Evolutionary conservation across 768 basidiomycete genomes (phyloP), one percentile per base, ranked within the genome.

Genomic region (Rhodotorula toruloides): DNA sequence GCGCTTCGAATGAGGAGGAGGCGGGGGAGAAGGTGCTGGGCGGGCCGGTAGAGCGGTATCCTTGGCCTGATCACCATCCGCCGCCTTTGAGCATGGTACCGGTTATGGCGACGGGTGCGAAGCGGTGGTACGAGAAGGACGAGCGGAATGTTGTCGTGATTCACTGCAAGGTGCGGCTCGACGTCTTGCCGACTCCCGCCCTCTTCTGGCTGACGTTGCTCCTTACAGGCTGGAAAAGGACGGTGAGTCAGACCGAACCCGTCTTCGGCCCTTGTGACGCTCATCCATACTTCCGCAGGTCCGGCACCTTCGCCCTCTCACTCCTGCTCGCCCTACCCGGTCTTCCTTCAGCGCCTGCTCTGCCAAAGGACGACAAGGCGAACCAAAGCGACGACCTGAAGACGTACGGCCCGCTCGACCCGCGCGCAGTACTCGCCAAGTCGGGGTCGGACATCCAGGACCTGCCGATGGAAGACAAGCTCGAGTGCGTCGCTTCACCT

Each of bases 51-150:
- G 56, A 36, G 34, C 80, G 91, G 58, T 91, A 87, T 74, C 91
- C 91, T 1, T 91, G 90, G 75, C 91, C 91, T 29, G 91, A 93
- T 75, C 91, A 93, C 75, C 88, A 91, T 85, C 89, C 87, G 8
- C 90, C 91, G 2, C 90, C 91, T 1, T 78, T 92, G 27, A 82
- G 85, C 1, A 80, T 89, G 54, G 80, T 94, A 68, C 83, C 87
- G 27, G 81, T 91, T 17, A 83, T 85, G 11, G 85, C 86, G 1
- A 80, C 86, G 31, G 89, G 90, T 76, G 89, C 91, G 76, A 81
- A 81, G 43, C 77, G 80, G 13, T 92, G 89, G 89, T 79, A 92
- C 2, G 79, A 81, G 39, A 85, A 82, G 0, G 84, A 85, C 14
- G 78, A 81, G 3, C 83, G 87, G 7, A 79, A 87, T 42, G 86